phyloP scores from a whole-genome alignment of 495 filamentous ascomycete species.

The Penicillium manginii region DNA sequence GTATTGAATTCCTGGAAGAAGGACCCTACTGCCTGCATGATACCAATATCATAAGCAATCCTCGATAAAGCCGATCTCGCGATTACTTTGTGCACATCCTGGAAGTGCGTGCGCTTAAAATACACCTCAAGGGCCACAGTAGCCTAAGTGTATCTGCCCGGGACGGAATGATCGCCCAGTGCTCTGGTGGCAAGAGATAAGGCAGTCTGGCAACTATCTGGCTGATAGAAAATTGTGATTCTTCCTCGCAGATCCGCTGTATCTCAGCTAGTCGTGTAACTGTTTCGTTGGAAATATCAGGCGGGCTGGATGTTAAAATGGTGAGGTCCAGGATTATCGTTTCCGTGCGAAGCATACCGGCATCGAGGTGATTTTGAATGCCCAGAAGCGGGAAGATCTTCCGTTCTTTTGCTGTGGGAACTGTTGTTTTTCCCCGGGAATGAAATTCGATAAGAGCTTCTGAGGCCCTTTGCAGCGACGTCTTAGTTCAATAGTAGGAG shows the following conservation, averaged over 20 bases:
- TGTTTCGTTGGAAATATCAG: background rate
- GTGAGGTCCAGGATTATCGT: conserved; percentile 5
- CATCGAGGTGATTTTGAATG: conserved; percentile 7
- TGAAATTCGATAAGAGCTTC: background rate
- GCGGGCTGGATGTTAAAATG: background rate
- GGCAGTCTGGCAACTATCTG: conserved; percentile 1
- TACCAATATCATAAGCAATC: conserved; percentile 7
- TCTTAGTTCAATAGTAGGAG: background rate
- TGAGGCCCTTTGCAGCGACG: background rate
- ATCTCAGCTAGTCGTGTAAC: background rate
- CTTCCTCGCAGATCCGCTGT: background rate
- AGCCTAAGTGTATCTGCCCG: conserved; percentile 8
- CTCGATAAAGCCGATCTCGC: background rate
- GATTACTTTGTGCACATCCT: background rate
- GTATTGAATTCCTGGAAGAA: background rate
- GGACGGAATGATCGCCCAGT: background rate
- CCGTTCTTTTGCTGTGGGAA: background rate
- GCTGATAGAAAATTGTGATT: background rate
- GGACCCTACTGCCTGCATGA: conserved; percentile 10
- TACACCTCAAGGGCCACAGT: conserved; percentile 9
- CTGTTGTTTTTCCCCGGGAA: background rate
- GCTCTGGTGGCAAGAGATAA: background rate
- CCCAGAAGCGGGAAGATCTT: background rate
- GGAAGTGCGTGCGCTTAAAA: background rate
- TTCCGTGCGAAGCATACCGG: conserved; percentile 4